Conservation (phyloP, 192 early-diverging fungal genomes). For the Coemansia sp. region DNA sequence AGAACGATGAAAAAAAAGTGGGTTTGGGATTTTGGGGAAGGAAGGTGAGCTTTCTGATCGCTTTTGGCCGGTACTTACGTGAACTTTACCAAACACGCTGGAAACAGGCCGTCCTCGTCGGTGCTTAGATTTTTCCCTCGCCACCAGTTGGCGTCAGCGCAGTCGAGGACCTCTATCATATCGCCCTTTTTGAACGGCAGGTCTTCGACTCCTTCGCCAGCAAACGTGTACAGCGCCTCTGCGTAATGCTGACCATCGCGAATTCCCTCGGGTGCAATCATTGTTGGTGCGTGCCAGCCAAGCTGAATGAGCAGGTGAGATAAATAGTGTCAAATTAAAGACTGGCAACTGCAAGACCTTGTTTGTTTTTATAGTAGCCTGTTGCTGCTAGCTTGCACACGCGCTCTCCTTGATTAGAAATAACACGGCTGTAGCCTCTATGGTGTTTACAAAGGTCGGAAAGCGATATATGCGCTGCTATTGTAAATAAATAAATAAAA, state of each 20-base stretch:
- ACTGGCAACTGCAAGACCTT: neutral
- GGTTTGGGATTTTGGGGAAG: neutral
- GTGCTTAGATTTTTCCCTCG: conserved; percentile 48
- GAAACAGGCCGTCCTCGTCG: conserved; percentile 53
- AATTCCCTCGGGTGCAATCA: conserved; percentile 56
- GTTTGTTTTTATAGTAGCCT: neutral
- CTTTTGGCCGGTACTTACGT: conserved; percentile 42
- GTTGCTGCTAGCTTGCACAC: neutral
- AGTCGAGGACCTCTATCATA: conserved; percentile 8
- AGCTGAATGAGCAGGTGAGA: too few species aligned
- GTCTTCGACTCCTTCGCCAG: conserved; percentile 55
- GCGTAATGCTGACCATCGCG: conserved; percentile 53
- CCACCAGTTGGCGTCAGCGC: conserved; percentile 60
- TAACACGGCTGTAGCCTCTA: neutral
- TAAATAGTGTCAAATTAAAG: neutral
- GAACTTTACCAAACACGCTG: conserved; percentile 57
- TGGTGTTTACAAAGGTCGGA: neutral
- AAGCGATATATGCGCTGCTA: conserved; percentile 8
- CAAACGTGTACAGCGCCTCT: conserved; percentile 57
- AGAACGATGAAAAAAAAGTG: neutral
- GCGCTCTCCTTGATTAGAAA: neutral
- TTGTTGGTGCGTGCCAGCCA: conserved; percentile 1
- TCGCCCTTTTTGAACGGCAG: conserved; percentile 53
- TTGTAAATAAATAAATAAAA: conserved; percentile 2
- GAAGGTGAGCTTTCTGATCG: neutral